Evolutionary conservation across 805 yeast genomes (phyloP).

Genomic region (Saturnispora halmiae): DNA sequence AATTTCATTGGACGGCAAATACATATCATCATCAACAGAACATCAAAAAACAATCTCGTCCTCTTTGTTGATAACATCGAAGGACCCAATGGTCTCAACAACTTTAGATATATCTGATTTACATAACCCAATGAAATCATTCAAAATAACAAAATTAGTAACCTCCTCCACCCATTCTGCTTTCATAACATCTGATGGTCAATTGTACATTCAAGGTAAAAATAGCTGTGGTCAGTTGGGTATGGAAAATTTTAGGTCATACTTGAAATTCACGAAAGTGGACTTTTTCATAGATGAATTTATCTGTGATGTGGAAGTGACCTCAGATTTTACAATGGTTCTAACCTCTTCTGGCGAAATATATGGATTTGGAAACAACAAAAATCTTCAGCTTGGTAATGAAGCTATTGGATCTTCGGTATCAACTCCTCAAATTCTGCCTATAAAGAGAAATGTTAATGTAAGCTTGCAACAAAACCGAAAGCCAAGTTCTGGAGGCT

Average conservation of each 20-base stretch:
- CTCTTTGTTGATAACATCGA: background rate
- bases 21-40: background rate
- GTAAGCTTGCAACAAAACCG: background rate
- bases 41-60: background rate
- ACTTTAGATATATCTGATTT: background rate
- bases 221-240: conserved; percentile 32
- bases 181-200: conserved; percentile 11
- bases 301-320: conserved; percentile 35
- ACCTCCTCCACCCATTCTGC: conserved; percentile 11
- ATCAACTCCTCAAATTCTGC: background rate
- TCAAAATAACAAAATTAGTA: conserved; percentile 4
- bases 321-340: conserved; percentile 62
- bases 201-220: conserved; percentile 57
- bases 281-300: conserved; percentile 19
- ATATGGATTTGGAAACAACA: conserved; percentile 64
- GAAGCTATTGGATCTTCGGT: conserved; percentile 5
- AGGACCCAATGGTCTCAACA: background rate
- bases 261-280: conserved; percentile 3
- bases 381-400: conserved; percentile 37
- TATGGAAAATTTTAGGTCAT: conserved; percentile 1
- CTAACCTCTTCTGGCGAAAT: conserved; percentile 45
- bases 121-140: conserved; percentile 2
- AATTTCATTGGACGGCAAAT: conserved; percentile 8
- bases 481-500: background rate
- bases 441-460: background rate